Evolutionary conservation across 192 early-diverging fungal genomes (phyloP).

Genomic region (Linnemannia elongata): DNA sequence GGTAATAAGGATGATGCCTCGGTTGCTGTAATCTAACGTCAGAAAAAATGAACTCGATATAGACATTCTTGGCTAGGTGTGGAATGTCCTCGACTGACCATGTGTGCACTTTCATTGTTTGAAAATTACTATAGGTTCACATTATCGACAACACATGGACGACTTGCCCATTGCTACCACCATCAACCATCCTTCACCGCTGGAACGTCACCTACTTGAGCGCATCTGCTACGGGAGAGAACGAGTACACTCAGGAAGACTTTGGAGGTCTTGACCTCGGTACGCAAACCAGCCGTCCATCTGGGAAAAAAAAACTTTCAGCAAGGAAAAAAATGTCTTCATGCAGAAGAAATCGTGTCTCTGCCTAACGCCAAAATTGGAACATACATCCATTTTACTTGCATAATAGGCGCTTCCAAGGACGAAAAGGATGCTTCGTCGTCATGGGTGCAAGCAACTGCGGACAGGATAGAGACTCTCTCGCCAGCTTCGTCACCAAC

Average conservation of each 20-base stretch:
- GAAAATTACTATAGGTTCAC: slow-evolving; percentile 26
- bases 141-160: slow-evolving; percentile 55
- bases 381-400: slow-evolving; percentile 1
- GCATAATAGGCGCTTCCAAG: slow-evolving; percentile 14
- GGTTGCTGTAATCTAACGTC: neutral
- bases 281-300: neutral
- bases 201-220: slow-evolving; percentile 40
- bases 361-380: neutral
- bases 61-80: neutral
- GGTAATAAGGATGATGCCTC: slow-evolving; percentile 21
- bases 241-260: slow-evolving; percentile 12
- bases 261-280: slow-evolving; percentile 28
- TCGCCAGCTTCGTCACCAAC: slow-evolving; percentile 42
- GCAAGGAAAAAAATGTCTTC: neutral
- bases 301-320: neutral
- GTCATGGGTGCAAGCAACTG: slow-evolving; percentile 33
- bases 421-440: slow-evolving; percentile 27
- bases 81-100: neutral
- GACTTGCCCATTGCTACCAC: slow-evolving; percentile 40
- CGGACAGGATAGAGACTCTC: slow-evolving; percentile 28
- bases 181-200: slow-evolving; percentile 48
- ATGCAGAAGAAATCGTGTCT: neutral
- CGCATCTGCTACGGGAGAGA: neutral
- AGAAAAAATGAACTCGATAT: neutral
- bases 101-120: neutral